Conservation (phyloP, 768 basidiomycete genomes). For the Epithele typhae region DNA sequence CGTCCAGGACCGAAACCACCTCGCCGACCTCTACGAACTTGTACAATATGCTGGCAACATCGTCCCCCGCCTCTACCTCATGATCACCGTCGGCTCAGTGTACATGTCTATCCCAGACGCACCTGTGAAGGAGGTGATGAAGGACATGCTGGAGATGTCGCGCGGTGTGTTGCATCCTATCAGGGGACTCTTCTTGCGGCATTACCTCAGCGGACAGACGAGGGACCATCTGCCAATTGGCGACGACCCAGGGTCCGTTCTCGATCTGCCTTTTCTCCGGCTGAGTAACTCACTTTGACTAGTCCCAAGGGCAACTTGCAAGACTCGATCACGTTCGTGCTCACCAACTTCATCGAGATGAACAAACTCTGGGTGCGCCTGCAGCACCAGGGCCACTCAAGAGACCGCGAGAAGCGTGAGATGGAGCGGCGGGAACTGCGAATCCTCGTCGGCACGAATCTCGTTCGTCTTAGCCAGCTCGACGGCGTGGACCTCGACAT, state of each 20-base stretch:
- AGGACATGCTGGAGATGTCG: conserved; percentile 99
- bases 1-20: conserved; percentile 84
- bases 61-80: conserved; percentile 90
- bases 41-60: conserved; percentile 99
- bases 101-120: conserved; percentile 99
- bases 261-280: neutral
- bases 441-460: conserved; percentile 95
- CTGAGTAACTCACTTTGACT: too few relatives aligned
- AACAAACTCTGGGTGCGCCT: conserved; percentile 99
- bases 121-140: conserved; percentile 99
- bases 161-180: conserved; percentile 97
- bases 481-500: conserved; percentile 95
- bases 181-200: conserved; percentile 89
- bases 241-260: conserved; percentile 67
- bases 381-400: conserved; percentile 95
- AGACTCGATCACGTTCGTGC: conserved; percentile 92
- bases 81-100: conserved; percentile 99
- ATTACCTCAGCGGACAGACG: conserved; percentile 96
- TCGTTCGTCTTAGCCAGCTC: conserved; percentile 90
- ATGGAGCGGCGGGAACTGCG: conserved; percentile 92
- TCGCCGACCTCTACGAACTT: conserved; percentile 97
- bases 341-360: conserved; percentile 99
- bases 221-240: conserved; percentile 94
- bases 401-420: conserved; percentile 96
- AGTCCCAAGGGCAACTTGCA: conserved; percentile 88